phyloP scores from a whole-genome alignment of 305 asterid genomes.

The Fraxinus platypoda region DNA sequence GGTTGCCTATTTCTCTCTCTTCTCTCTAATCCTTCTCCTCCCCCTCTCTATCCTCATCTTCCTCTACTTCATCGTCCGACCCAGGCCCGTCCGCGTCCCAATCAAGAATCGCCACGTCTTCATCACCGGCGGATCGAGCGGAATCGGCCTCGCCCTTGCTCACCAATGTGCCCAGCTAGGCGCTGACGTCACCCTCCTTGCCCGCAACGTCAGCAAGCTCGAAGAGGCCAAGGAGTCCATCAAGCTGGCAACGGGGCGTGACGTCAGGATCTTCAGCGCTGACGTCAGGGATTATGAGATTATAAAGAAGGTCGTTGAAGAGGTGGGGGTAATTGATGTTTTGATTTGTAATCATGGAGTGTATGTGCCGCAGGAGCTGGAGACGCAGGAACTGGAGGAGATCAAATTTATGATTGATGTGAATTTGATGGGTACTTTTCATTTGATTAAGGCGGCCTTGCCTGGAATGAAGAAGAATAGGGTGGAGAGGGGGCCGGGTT shows the following conservation, averaged over 20 bases:
- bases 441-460: conserved; percentile 86
- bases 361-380: conserved; percentile 71
- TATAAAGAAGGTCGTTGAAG: conserved; percentile 55
- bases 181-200: conserved; percentile 73
- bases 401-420: conserved; percentile 87
- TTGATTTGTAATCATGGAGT: conserved; percentile 88
- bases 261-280: conserved; percentile 63
- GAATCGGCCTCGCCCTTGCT: conserved; percentile 90
- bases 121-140: conserved; percentile 98
- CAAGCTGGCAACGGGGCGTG: conserved; percentile 77
- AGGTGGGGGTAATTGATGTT: conserved; percentile 78
- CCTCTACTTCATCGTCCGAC: conserved; percentile 70
- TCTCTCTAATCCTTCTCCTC: conserved; percentile 45
- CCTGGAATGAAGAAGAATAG: conserved; percentile 81
- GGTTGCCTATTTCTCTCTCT: conserved; percentile 39
- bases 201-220: conserved; percentile 58
- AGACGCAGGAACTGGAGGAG: conserved; percentile 68
- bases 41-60: conserved; percentile 57
- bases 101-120: conserved; percentile 86
- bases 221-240: conserved; percentile 72
- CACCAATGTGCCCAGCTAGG: conserved; percentile 65
- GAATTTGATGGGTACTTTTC: conserved; percentile 74
- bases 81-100: conserved; percentile 57
- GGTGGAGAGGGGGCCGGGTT: conserved; percentile 62
- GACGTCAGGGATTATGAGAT: conserved; percentile 82